A percentile compares a stretch with the other conserved stretches of the same genome.
phyloP scores from a whole-genome alignment of 352 stramenopile species.

The Nothophytophthora sp. region DNA sequence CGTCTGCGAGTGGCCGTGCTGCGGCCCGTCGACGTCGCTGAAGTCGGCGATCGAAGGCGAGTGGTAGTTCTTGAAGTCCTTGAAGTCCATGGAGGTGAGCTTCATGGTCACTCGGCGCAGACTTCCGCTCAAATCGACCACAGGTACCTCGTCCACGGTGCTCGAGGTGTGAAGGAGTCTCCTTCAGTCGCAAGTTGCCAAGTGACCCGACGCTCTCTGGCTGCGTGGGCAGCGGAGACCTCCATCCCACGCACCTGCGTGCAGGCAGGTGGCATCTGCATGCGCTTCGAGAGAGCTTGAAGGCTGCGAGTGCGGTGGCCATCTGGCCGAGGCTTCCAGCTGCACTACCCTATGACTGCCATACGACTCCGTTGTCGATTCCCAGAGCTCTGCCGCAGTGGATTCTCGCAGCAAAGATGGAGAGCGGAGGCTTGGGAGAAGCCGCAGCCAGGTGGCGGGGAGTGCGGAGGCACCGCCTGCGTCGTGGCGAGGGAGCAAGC shows the following conservation, averaged over 20 bases:
- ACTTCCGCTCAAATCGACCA: constrained; percentile 19
- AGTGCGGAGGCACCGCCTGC: no score
- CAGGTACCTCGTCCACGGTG: constrained; percentile 11
- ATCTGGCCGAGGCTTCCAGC: no score
- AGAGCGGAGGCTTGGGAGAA: no score
- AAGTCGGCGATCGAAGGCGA: constrained; percentile 10
- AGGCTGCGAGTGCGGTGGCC: no score
- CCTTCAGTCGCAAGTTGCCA: constrained; percentile 21
- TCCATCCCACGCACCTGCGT: not conserved
- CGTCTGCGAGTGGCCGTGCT: not conserved
- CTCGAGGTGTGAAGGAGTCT: not conserved
- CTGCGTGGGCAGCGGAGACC: not conserved
- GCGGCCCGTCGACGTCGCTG: constrained; percentile 6
- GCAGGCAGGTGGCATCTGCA: no score
- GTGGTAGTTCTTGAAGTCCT: constrained; percentile 20
- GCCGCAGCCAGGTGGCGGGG: no score
- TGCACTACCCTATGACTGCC: no score
- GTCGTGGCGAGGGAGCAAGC: no score
- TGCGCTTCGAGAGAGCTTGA: no score
- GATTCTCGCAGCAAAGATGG: no score
- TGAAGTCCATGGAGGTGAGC: constrained; percentile 8
- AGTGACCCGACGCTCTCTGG: constrained; percentile 4
- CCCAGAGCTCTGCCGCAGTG: no score
- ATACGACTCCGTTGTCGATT: no score
- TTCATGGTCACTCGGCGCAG: constrained; percentile 14